Evolutionary conservation across 495 filamentous ascomycete species (phyloP).

Genomic region (Evernia prunastri): DNA sequence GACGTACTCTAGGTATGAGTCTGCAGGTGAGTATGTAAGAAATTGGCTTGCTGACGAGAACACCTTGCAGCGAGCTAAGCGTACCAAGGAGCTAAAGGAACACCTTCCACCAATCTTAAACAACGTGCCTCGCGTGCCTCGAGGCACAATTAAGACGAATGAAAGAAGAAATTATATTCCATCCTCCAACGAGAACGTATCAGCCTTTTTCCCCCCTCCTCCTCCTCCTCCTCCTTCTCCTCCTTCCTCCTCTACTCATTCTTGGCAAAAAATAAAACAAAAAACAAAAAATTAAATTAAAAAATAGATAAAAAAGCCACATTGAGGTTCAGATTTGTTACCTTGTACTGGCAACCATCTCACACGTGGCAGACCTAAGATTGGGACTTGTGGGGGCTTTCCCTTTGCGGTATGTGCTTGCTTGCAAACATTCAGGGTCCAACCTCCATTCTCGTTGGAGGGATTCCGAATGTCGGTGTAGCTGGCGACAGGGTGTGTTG

Average conservation of each 20-base stretch:
- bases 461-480: slow-evolving; percentile 22
- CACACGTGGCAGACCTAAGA: slow-evolving; percentile 20
- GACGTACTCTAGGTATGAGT: too few relatives aligned
- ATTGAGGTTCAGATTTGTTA: not conserved
- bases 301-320: slow-evolving; percentile 15
- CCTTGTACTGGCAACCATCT: slow-evolving; percentile 5
- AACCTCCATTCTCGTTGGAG: slow-evolving; percentile 6
- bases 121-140: slow-evolving; percentile 10
- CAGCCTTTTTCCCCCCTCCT: not conserved
- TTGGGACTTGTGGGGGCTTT: slow-evolving; percentile 19
- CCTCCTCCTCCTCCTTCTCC: too few relatives aligned
- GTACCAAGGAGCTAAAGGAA: not conserved
- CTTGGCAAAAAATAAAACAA: too few relatives aligned
- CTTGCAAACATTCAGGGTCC: not conserved
- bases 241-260: too few relatives aligned
- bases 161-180: too few relatives aligned
- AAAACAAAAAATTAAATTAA: too few relatives aligned
- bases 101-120: too few relatives aligned
- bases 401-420: slow-evolving; percentile 19
- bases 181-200: too few relatives aligned
- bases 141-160: not conserved
- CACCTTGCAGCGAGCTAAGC: slow-evolving; percentile 10
- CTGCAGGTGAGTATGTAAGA: slow-evolving; percentile 14
- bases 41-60: slow-evolving; percentile 19
- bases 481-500: slow-evolving; percentile 4